These are phyloP conservation scores for Colletotrichum sp. DNA, from an alignment of 2,329 filamentous ascomycete species.

Conservation along the genomic window DNA sequence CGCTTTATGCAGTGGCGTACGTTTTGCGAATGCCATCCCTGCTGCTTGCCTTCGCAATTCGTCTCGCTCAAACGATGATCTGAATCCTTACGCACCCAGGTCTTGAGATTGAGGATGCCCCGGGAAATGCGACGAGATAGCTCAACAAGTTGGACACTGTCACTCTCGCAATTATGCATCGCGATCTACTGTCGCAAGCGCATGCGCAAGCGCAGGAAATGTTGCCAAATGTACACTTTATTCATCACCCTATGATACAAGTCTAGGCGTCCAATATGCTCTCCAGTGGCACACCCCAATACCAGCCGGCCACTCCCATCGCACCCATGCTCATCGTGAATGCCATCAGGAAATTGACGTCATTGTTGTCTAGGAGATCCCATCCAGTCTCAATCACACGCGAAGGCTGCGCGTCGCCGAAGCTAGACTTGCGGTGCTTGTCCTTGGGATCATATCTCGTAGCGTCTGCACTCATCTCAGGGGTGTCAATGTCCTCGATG, in stretches of 20 bases:
- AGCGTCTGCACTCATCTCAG: conserved; percentile 39
- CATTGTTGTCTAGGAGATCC: conserved; percentile 91
- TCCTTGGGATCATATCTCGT: conserved; percentile 54
- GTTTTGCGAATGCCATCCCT: neutral
- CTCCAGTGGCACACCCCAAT: conserved; percentile 61
- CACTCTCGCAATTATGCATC: neutral
- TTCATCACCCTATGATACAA: neutral
- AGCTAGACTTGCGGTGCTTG: conserved; percentile 56
- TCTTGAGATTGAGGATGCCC: neutral
- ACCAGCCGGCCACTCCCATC: conserved; percentile 69
- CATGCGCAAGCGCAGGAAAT: neutral
- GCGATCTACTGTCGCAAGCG: neutral
- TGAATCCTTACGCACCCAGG: neutral
- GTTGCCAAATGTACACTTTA: neutral
- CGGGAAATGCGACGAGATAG: neutral
- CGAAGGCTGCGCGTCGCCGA: conserved; percentile 63
- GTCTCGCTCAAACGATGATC: neutral
- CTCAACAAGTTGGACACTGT: neutral
- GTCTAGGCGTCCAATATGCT: conserved; percentile 34
- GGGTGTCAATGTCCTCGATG: conserved; percentile 32
- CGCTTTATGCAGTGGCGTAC: neutral
- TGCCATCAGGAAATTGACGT: conserved; percentile 94
- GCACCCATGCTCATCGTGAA: conserved; percentile 78
- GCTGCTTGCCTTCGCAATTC: neutral
- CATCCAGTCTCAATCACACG: conserved; percentile 68